Base-by-base conservation (phyloP, 768 basidiomycete genomes). In the Trametes cingulata region DNA sequence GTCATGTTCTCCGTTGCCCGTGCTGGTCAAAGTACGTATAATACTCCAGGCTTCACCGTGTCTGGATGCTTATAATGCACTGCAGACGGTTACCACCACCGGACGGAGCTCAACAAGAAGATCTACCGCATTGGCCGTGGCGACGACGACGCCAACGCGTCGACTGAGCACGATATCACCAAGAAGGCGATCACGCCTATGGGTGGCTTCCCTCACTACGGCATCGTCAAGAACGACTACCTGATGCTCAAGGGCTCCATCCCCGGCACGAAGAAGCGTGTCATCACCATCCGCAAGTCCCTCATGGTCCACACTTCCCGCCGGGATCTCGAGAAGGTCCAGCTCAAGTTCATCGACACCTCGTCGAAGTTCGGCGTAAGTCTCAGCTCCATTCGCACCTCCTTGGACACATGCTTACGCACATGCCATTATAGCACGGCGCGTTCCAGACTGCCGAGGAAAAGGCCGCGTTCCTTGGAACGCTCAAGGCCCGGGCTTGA, bases 1-100 rank as follows among this genome's bases (percentile, higher is more conserved):
- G 97, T 99, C 85, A 98, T 98, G 96, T 98, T 94, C 87, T 95
- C 95, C n/a, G 97, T 99, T 70, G 97, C 95, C 62, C 95, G 97
- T 83, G 95, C 97, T 68, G 97, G 97, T 92, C 96, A 98, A 90
- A 92, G 91, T 93, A 76, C 69, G 93, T 82, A 60, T 72, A 24
- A 52, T 33, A 43, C 2, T 45, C 35, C 48, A 25, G 24, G 19
- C 15, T 17, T 13, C 43, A n/a, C 60, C 10, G 43, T 47, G 24
- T 25, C 57, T 4, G 37, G 12, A 29, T n/a, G 0, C 36, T 53
- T 0, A 55, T 22, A 36, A 14, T 8, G 1, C 8, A 37, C 68
- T 52, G 57, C 33, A 93, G 91, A 95, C 73, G 93, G 93, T 65
- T 95, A 94, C 80, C 93, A 94, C 69, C 95, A 98, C 81, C 92